These are phyloP conservation scores for Clarireedia paspali DNA, from an alignment of 2,329 filamentous ascomycete species.

Conservation along the genomic window DNA sequence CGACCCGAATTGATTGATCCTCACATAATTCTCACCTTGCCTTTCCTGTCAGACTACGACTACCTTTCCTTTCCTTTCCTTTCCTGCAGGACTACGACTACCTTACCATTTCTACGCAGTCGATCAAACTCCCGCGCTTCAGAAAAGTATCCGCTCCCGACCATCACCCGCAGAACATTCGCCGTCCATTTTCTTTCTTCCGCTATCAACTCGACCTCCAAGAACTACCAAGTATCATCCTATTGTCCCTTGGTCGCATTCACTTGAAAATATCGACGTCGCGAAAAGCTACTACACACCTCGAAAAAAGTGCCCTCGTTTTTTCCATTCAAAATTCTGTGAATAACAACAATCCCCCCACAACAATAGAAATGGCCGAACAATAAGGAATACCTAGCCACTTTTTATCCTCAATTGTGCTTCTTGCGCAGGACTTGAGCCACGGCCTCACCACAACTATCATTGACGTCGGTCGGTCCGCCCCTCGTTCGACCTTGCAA, in stretches of 20 bases:
- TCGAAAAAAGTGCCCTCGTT: neutral
- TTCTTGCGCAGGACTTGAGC: neutral
- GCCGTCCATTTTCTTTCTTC: neutral
- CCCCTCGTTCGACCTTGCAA: neutral
- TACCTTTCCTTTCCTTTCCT: neutral
- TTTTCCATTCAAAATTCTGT: neutral
- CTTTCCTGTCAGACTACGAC: neutral
- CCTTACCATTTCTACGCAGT: neutral
- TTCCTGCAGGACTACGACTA: neutral
- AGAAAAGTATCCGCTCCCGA: neutral
- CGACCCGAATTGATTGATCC: neutral
- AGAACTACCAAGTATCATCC: neutral
- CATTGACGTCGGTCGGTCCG: neutral
- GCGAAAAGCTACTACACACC: neutral
- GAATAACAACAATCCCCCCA: neutral
- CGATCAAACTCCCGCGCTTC: conserved; percentile 7
- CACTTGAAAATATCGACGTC: neutral
- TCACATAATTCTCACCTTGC: neutral
- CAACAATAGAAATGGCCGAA: neutral
- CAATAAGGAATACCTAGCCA: neutral
- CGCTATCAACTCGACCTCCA: neutral
- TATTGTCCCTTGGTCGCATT: neutral
- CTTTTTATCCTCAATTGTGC: neutral
- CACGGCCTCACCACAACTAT: neutral
- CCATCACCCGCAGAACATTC: neutral